Evolutionary conservation across 306 rosid species (phyloP), one percentile per base, ranked within the genome.

Genomic region (Quercus cerris): DNA sequence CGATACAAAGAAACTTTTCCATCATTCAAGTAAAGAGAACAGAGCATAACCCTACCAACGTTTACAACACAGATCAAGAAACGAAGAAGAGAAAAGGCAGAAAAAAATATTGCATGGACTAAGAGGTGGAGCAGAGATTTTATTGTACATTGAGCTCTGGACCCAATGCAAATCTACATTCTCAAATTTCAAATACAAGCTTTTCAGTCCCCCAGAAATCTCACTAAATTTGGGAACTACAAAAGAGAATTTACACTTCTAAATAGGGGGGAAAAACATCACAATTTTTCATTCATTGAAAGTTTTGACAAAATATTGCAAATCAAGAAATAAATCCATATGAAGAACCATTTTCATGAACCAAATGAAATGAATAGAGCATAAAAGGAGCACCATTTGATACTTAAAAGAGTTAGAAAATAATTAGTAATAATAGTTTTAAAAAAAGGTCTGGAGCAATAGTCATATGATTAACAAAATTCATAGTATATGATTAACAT

Each of bases 121-220:
- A 64, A 56, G 46, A 74, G 22, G 35, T 54, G 74, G 88, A 92
- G 84, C 90, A 82, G 59, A 74, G 38, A 31, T 30, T 31, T 64
- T 28, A 28, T 12, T 62, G 27, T 19, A 6, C 46, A 15, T 30
- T n/a, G 46, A 64, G 12, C 5, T 17, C 19, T 64, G 46, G 70
- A 31, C 20, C 66, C 31, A 22, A 59, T 59, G 31, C 4, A 3
- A 59, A 59, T 23, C 66, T 23, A 59, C 31, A 59, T 59, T 20
- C 66, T 59, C 17, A 59, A 59, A 59, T 20, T 59, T 59, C 30
- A 11, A 4, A 9, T 22, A 59, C 8, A 59, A 23, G 23, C 33
- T 59, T 59, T 59, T 59, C 66, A 9, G 23, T 59, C 31, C 66
- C 18, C 11, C 25, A 23, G 12, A 3, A 4, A 59, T 59, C 66